Conservation (phyloP, 2,329 filamentous ascomycete species). For the Fusarium continuum region DNA sequence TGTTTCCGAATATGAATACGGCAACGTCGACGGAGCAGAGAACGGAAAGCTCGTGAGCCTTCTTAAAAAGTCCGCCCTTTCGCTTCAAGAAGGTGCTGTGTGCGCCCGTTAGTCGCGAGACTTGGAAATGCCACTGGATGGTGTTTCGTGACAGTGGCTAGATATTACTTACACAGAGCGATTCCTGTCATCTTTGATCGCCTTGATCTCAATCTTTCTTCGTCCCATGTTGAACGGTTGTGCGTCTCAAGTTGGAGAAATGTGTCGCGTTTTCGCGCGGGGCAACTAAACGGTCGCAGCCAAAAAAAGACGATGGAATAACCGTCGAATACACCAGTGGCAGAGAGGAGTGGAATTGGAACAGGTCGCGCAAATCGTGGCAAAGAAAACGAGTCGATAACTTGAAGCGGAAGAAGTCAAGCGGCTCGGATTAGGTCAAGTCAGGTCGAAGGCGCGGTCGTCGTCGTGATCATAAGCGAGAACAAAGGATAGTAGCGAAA, state of each 20-base stretch:
- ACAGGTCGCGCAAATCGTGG: conserved; percentile 17
- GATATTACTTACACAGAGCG: conserved; percentile 85
- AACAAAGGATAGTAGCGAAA: conserved; percentile 31
- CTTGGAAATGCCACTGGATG: neutral
- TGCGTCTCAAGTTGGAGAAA: conserved; percentile 23
- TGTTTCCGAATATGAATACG: conserved; percentile 97
- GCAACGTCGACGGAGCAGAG: conserved; percentile 98
- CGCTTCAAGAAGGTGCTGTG: conserved; percentile 94
- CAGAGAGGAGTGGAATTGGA: conserved; percentile 14
- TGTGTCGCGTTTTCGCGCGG: conserved; percentile 38
- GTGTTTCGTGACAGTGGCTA: neutral
- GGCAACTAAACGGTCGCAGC: conserved; percentile 21
- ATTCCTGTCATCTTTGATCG: conserved; percentile 98
- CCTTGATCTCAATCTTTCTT: conserved; percentile 99
- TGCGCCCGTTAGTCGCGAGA: conserved; percentile 33
- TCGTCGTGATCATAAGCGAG: conserved; percentile 29
- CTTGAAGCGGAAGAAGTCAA: conserved; percentile 8
- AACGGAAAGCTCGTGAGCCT: conserved; percentile 97
- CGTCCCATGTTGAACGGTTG: conserved; percentile 75
- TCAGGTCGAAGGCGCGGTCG: conserved; percentile 7
- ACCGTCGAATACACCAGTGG: conserved; percentile 5
- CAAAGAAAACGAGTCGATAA: conserved; percentile 1
- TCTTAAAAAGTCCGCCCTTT: conserved; percentile 99
- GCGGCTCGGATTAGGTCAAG: conserved; percentile 13
- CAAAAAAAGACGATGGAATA: conserved; percentile 23